Base-by-base conservation (phyloP, 1,284 basidiomycete genomes). In the Leccinum huronense region DNA sequence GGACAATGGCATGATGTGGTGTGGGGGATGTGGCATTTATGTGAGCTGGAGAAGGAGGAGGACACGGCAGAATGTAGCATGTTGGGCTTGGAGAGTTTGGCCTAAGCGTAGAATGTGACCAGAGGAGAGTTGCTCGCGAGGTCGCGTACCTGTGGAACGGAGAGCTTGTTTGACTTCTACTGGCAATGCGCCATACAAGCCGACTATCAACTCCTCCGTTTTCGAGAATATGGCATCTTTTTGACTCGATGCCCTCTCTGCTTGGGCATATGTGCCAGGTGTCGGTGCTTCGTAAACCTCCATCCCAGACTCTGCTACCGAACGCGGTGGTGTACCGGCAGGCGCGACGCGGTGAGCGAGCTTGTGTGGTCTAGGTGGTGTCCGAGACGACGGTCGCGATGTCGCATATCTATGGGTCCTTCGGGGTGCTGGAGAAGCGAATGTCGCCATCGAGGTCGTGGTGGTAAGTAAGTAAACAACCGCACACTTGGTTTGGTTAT, bases 1-100 rank as follows among this genome's bases (percentile, higher is more conserved):
- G 89, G 23, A 93, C 84, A 16, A 93, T 82, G 3, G 81, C 84
- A 70, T 90, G 86, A 62, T 87, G 83, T 10, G 90, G 89, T 48
- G 73, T 69, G 14, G 65, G 67, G 27, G 85, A 83, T 13, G 78
- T 79, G 5, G 80, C 75, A 11, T 81, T 73, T 71, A 80, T 72
- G 73, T 80, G 64, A 19, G 33, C 63, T 5, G 63, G 66, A 55
- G 72, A 65, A 60, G 66, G 57, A 62, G 70, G 78, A 10, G 88
- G 88, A 72, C 87, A 90, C n/a, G 86, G 80, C 70, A 93, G 91
- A 53, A 93, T 93, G 71, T 93, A 93, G 73, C 91, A 93, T 13
- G 90, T 93, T 13, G 90, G 90, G 14, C 73, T 76, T 34, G 72
- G 69, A n/a, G 74, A 63, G 19, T 69, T 67, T 33, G 73, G 75